These are phyloP conservation scores for Filobasidium uniguttulatum DNA, from an alignment of 1,284 basidiomycete genomes.

Conservation along the genomic window DNA sequence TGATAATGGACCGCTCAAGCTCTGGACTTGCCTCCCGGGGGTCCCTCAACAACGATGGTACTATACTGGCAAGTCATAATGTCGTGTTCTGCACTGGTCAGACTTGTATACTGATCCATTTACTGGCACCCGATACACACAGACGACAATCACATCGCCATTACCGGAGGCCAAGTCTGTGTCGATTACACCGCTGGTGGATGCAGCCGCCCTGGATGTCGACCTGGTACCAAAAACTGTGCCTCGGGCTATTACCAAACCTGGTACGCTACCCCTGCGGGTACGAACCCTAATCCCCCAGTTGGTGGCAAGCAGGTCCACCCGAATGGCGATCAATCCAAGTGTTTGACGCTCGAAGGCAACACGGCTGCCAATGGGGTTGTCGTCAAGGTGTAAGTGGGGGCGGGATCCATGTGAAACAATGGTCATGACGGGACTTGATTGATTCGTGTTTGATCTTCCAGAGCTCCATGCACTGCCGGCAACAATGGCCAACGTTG, in stretches of 20 bases:
- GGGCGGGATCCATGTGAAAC: not conserved
- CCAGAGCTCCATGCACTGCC: not conserved
- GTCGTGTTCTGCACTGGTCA: not conserved
- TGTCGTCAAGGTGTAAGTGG: slow-evolving; percentile 3
- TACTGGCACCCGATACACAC: slow-evolving; percentile 18
- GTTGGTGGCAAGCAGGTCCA: slow-evolving; percentile 1
- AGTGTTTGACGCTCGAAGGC: slow-evolving; percentile 3
- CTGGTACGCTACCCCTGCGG: not conserved
- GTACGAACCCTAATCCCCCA: not conserved
- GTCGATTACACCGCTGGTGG: slow-evolving; percentile 5
- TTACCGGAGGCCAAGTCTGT: slow-evolving; percentile 16
- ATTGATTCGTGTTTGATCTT: not conserved
- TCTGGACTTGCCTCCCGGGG: slow-evolving; percentile 6
- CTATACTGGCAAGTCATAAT: slow-evolving; percentile 1
- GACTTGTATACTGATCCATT: not conserved
- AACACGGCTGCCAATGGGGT: slow-evolving; percentile 6
- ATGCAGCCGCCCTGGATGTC: slow-evolving; percentile 18
- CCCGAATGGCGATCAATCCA: slow-evolving; percentile 1
- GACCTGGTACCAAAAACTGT: slow-evolving; percentile 6
- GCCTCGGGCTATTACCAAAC: not conserved
- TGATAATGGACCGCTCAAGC: not conserved
- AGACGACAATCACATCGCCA: slow-evolving; percentile 25
- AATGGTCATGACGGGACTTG: not conserved
- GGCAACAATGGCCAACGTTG: slow-evolving; percentile 5
- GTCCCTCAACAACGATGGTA: slow-evolving; percentile 10